Conservation (phyloP, 1,284 basidiomycete genomes). For the Grifola frondosa region DNA sequence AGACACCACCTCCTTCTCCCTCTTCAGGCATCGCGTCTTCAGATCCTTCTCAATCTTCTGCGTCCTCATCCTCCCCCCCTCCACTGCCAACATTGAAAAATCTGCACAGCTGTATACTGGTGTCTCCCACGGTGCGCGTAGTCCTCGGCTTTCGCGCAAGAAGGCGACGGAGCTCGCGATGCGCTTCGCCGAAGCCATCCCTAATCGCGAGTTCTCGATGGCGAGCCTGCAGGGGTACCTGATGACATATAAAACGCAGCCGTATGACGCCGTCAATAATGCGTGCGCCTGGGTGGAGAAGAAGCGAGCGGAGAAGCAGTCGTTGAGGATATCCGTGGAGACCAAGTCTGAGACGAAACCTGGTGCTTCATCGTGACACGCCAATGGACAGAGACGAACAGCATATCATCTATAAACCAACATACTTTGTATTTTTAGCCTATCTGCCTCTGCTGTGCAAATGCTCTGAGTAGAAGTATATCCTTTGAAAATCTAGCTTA, state of each 20-base stretch:
- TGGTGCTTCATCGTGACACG: too few relatives aligned
- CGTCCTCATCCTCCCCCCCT: not conserved
- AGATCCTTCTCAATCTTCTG: conserved; percentile 2
- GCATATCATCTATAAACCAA: too few relatives aligned
- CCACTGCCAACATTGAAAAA: conserved; percentile 12
- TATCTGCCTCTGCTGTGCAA: too few relatives aligned
- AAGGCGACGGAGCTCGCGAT: conserved; percentile 46
- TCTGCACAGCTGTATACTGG: conserved; percentile 25
- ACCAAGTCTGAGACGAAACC: too few relatives aligned
- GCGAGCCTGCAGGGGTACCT: conserved; percentile 74
- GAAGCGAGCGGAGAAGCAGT: conserved; percentile 24
- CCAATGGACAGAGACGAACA: too few relatives aligned
- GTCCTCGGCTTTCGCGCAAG: conserved; percentile 33
- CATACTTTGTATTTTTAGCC: too few relatives aligned
- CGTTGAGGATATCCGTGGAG: too few relatives aligned
- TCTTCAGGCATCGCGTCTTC: not conserved
- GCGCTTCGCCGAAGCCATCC: conserved; percentile 56
- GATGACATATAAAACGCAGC: conserved; percentile 67
- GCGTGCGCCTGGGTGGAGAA: conserved; percentile 29
- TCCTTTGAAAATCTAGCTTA: too few relatives aligned
- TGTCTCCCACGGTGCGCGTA: conserved; percentile 28
- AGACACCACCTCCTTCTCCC: not conserved
- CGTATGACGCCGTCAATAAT: conserved; percentile 52
- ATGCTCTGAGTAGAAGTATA: too few relatives aligned
- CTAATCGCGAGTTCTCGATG: conserved; percentile 67